Evolutionary conservation across 2,329 filamentous ascomycete species (phyloP).

Genomic region (Apiospora phragmitis): DNA sequence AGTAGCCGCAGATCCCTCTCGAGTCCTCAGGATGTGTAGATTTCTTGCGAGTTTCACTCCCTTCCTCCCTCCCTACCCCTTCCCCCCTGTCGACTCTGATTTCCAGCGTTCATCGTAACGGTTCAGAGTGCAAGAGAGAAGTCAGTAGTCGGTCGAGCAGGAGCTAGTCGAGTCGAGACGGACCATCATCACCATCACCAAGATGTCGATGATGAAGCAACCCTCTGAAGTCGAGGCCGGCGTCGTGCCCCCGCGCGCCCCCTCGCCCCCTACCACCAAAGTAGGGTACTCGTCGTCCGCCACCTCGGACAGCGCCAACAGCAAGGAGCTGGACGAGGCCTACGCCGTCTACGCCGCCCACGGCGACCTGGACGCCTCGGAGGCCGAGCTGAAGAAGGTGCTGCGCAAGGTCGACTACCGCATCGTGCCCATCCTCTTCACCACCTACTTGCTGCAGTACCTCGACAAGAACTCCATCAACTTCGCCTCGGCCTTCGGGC

Average conservation of each 20-base stretch:
- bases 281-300: not conserved
- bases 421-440: constrained; percentile 31
- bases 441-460: constrained; percentile 35
- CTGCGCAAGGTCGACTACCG: constrained; percentile 33
- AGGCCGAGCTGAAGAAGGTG: constrained; percentile 28
- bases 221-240: not conserved
- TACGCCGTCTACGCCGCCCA: constrained; percentile 31
- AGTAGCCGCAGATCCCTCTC: not conserved
- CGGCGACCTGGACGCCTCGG: constrained; percentile 24
- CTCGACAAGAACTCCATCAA: constrained; percentile 46
- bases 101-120: not conserved
- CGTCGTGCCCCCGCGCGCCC: not conserved
- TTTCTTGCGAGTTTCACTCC: not conserved
- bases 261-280: not conserved
- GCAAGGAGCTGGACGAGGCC: constrained; percentile 31
- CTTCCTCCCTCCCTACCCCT: not conserved
- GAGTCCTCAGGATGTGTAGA: not conserved
- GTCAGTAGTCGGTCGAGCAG: not conserved
- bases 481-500: constrained; percentile 50
- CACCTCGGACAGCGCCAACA: constrained; percentile 9
- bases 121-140: not conserved
- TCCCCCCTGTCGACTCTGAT: not conserved
- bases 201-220: not conserved
- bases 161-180: not conserved
- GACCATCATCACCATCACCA: not conserved